Conservation (phyloP, 148 eudicot species). For the Amaranthus cruentus region DNA sequence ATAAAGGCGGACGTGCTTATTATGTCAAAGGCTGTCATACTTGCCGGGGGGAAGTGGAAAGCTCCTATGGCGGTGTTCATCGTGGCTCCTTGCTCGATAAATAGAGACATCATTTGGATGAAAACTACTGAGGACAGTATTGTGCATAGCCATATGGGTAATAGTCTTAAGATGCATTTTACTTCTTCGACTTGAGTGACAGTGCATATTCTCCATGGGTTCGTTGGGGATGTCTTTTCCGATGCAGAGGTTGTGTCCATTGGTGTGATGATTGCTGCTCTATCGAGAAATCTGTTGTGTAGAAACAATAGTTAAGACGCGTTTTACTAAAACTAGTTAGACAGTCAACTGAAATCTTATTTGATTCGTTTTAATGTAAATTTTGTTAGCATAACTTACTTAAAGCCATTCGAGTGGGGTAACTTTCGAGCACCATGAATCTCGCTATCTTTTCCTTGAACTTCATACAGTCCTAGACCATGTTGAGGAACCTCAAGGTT, state of each 20-base stretch:
- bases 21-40: constrained; percentile 67
- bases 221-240: constrained; percentile 16
- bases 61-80: constrained; percentile 45
- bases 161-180: constrained; percentile 50
- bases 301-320: not conserved
- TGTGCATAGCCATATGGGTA: constrained; percentile 65
- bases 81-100: constrained; percentile 66
- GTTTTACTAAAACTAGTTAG: no score
- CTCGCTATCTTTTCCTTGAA: constrained; percentile 32
- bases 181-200: constrained; percentile 64
- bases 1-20: constrained; percentile 55
- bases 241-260: constrained; percentile 20
- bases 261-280: constrained; percentile 48
- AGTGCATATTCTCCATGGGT: constrained; percentile 57
- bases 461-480: constrained; percentile 40
- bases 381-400: constrained; percentile 26
- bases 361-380: no score
- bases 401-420: constrained; percentile 40
- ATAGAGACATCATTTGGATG: constrained; percentile 64
- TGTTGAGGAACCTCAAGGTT: constrained; percentile 30
- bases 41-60: constrained; percentile 62
- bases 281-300: constrained; percentile 41
- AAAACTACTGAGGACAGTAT: constrained; percentile 57
- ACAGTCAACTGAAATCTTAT: no score
- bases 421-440: constrained; percentile 32